Base-by-base conservation (phyloP, 129 eudicot genomes). In the Erigeron canadensis region DNA sequence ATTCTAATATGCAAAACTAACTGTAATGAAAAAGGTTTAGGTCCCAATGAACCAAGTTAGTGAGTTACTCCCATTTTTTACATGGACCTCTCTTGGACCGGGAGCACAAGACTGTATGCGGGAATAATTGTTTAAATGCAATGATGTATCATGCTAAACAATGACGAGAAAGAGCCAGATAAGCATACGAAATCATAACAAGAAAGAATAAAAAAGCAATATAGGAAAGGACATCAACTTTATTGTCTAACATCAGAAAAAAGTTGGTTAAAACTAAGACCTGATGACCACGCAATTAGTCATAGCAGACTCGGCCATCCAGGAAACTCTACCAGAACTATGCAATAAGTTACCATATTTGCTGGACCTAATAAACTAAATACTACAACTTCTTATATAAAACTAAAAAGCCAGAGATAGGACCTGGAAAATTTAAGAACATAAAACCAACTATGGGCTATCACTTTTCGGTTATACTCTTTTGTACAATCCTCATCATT, bases 401-500 rank as follows among this genome's bases (percentile, higher is more conserved):
- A 38, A 38, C 63, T 44, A 11, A 39, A 39, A 43, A 8, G 23
- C 19, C 64, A 74, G 43, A 50, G 18, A 42, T 50, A 64, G 21
- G 21, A 34, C 63, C 71, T 51, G 16, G 22, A 28, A 58, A 28
- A 13, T 38, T 53, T 15, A 53, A 53, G 46, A 72, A 28, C 60
- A 50, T 60, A 60, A 46, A 18, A 65, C 48, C 41, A 61, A 73
- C 71, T 55, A 43, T 41, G 17, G 19, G 71, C 65, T 63, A 73
- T 13, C 19, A 21, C 56, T 64, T 8, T 13, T 55, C 12, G 3
- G 6, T 4, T 41, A 54, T 41, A 54, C 55, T 22, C 41, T 43
- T 70, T 17, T 78, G 63, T 78, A 78, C 82, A 77, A 70, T 51
- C 81, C 63, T 18, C 71, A 17, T 44, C 71, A 4, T 4, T 4